phyloP scores from a whole-genome alignment of 225 moss, liverwort and hornwort species.

The Sphagnum tenellum region DNA sequence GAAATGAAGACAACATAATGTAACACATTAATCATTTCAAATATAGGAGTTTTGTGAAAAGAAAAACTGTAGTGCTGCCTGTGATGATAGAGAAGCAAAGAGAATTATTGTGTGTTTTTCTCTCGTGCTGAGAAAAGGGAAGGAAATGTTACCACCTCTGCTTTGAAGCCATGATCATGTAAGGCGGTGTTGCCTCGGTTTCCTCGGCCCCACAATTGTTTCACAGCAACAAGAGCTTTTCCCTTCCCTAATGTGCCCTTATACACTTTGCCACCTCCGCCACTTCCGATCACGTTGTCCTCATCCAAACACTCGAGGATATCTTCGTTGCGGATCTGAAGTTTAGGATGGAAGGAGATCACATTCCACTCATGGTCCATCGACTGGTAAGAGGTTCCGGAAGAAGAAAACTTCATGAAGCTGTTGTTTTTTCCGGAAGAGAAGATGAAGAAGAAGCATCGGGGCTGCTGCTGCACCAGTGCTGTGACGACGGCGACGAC shows the following conservation, averaged over 20 bases:
- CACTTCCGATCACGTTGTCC: slow-evolving; percentile 30
- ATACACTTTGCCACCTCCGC: slow-evolving; percentile 41
- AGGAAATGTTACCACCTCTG: slow-evolving; percentile 24
- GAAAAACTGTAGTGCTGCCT: not conserved
- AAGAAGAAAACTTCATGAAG: not conserved
- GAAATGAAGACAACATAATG: too few relatives aligned
- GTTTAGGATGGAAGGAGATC: slow-evolving; percentile 22
- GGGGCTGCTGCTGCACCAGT: not conserved
- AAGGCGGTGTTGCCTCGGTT: slow-evolving; percentile 18
- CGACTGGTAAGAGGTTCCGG: not conserved
- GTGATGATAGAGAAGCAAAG: not conserved
- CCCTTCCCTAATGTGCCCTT: slow-evolving; percentile 15
- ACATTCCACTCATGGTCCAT: slow-evolving; percentile 15
- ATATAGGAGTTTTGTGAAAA: not conserved
- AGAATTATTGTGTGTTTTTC: not conserved
- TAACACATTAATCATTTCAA: too few relatives aligned
- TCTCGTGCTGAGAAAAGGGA: not conserved
- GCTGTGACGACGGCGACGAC: not conserved
- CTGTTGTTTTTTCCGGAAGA: slow-evolving; percentile 1
- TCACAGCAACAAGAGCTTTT: slow-evolving; percentile 28
- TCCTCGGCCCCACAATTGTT: slow-evolving; percentile 31
- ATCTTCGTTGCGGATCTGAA: slow-evolving; percentile 17
- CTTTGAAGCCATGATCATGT: slow-evolving; percentile 39
- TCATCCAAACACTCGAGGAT: slow-evolving; percentile 28
- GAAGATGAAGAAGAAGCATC: not conserved